These are phyloP conservation scores for Eucalyptus polyanthemos DNA, from an alignment of 345 rosid genomes.

Conservation along the genomic window DNA sequence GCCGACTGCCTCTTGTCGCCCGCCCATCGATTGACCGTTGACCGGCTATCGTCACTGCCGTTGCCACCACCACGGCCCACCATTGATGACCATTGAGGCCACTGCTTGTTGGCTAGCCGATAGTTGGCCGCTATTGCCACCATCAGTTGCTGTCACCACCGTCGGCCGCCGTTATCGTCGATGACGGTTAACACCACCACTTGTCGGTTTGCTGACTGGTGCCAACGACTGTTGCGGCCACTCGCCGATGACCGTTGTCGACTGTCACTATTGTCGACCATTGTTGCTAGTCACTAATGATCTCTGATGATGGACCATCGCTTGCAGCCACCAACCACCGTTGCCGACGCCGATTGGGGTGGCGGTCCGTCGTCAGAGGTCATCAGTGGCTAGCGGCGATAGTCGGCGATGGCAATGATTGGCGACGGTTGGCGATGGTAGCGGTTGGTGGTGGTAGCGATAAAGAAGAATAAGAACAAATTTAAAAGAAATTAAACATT, in stretches of 20 bases:
- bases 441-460: too few relatives aligned
- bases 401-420: rapidly evolving
- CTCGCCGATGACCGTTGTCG: rapidly evolving
- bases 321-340: rapidly evolving
- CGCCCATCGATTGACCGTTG: rapidly evolving
- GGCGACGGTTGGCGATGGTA: too few relatives aligned
- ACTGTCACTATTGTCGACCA: rapidly evolving
- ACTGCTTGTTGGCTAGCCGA: rapidly evolving
- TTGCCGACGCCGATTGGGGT: rapidly evolving
- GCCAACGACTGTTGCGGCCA: rapidly evolving
- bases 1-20: rapidly evolving
- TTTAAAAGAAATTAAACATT: too few relatives aligned
- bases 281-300: rapidly evolving
- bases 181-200: rapidly evolving
- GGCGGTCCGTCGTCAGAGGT: rapidly evolving
- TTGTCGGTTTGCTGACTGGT: rapidly evolving
- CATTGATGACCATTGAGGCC: too few relatives aligned
- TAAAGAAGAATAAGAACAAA: too few relatives aligned
- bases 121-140: rapidly evolving
- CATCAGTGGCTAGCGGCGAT: rapidly evolving
- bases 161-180: rapidly evolving
- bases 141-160: rapidly evolving
- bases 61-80: too few relatives aligned
- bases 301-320: rapidly evolving
- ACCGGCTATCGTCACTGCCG: rapidly evolving